Conservation (phyloP, 208 protist genomes). For the Leishmania martiniquensis region DNA sequence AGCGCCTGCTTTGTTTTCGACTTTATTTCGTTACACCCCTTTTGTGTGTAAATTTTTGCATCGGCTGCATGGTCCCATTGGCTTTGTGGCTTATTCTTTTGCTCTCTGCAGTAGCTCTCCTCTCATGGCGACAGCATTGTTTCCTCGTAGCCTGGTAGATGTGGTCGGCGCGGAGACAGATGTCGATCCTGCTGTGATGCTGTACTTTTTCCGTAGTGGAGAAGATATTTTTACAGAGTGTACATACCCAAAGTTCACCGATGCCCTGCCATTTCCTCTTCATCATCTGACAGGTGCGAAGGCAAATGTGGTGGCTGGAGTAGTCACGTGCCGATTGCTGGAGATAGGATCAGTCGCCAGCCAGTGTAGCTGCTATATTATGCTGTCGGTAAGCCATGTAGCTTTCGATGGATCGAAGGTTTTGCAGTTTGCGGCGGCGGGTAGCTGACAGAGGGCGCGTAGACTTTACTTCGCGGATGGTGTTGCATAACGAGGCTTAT, state of each 20-base stretch:
- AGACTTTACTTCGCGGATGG: neutral
- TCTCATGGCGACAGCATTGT: neutral
- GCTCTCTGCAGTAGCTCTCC: neutral
- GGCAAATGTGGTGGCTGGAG: neutral
- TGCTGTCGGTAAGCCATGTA: neutral
- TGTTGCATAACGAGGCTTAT: neutral
- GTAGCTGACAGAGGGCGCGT: neutral
- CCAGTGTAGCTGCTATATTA: neutral
- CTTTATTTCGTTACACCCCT: neutral
- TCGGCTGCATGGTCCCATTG: conserved; percentile 1
- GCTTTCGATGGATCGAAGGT: neutral
- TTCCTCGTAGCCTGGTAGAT: neutral
- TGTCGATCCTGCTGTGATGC: neutral
- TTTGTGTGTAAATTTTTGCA: conserved; percentile 10
- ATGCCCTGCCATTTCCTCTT: neutral
- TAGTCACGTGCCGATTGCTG: neutral
- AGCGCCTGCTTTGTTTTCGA: neutral
- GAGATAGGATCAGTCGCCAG: neutral
- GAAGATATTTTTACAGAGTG: neutral
- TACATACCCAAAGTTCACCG: neutral
- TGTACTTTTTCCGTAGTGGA: neutral
- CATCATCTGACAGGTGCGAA: neutral
- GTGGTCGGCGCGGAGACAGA: neutral
- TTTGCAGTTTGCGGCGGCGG: neutral
- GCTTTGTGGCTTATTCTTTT: neutral